A percentile compares a stretch with the other conserved stretches of the same genome.
Conservation (phyloP, 352 stramenopile species). For the Phytophthora ohioensis region DNA sequence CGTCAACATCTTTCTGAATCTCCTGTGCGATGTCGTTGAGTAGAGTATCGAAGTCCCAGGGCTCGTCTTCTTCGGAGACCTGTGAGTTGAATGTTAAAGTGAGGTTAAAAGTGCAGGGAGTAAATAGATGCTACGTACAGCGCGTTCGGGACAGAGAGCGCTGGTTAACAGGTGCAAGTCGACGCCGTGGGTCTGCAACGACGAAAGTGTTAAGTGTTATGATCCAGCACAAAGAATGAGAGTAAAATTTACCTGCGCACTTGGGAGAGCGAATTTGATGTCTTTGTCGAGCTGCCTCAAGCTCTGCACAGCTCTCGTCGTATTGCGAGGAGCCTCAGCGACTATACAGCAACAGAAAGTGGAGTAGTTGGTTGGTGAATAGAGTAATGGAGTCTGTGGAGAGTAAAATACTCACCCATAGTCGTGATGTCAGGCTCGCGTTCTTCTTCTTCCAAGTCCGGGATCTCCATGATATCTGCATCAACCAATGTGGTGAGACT, state of each 20-base stretch:
- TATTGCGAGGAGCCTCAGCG: conserved; percentile 81
- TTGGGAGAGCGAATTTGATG: conserved; percentile 82
- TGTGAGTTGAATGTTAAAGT: conserved; percentile 19
- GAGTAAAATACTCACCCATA: conserved; percentile 22
- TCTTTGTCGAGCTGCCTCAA: conserved; percentile 83
- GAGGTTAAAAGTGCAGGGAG: neutral
- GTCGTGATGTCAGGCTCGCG: conserved; percentile 80
- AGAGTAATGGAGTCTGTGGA: neutral
- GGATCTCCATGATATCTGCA: conserved; percentile 82
- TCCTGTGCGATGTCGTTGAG: conserved; percentile 85
- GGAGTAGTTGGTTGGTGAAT: neutral
- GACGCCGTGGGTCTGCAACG: conserved; percentile 57
- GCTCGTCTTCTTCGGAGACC: conserved; percentile 73
- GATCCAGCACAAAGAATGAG: neutral
- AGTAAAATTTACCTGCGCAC: conserved; percentile 42
- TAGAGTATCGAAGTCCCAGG: conserved; percentile 80
- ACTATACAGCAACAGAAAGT: conserved; percentile 40
- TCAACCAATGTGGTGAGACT: neutral
- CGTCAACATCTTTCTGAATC: conserved; percentile 80
- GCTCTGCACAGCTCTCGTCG: conserved; percentile 68
- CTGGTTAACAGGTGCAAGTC: conserved; percentile 76
- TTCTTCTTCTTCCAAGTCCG: conserved; percentile 84
- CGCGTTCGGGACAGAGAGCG: conserved; percentile 74
- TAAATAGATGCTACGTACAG: conserved; percentile 39
- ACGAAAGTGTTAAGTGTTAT: neutral